phyloP scores from a whole-genome alignment of 2,329 filamentous ascomycete genomes.

The Stagonosporopsis cucurbitacearum region DNA sequence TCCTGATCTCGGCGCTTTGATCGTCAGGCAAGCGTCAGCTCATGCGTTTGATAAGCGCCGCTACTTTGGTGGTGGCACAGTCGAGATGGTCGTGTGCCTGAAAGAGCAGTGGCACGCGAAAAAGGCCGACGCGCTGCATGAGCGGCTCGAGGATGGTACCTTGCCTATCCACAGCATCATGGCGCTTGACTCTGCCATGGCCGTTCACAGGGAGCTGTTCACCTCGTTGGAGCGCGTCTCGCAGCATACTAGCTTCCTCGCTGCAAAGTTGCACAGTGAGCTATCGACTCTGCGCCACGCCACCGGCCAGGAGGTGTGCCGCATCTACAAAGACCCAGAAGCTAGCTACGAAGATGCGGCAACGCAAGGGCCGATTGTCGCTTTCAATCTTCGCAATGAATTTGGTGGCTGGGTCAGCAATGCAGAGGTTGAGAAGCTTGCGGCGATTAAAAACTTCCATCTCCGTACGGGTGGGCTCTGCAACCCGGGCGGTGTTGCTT shows the following conservation, averaged over 20 bases:
- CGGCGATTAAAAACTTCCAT: constrained; percentile 78
- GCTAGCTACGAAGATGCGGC: constrained; percentile 53
- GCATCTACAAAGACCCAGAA: constrained; percentile 63
- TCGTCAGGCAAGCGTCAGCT: constrained; percentile 76
- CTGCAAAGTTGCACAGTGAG: constrained; percentile 63
- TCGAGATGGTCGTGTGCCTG: constrained; percentile 83
- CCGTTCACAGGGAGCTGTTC: constrained; percentile 72
- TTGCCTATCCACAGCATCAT: constrained; percentile 89
- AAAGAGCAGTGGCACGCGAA: constrained; percentile 82
- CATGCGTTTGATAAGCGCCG: constrained; percentile 68
- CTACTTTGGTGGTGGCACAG: constrained; percentile 95
- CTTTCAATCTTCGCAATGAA: constrained; percentile 80
- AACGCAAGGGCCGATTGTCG: constrained; percentile 74
- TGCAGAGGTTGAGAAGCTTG: constrained; percentile 85
- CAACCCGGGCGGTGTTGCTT: constrained; percentile 86
- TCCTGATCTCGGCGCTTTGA: constrained; percentile 84
- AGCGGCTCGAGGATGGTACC: constrained; percentile 88
- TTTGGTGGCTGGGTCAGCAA: constrained; percentile 78
- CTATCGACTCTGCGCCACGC: constrained; percentile 69
- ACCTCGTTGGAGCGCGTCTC: constrained; percentile 73
- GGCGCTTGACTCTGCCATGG: constrained; percentile 77
- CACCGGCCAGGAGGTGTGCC: constrained; percentile 71
- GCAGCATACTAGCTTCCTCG: constrained; percentile 72
- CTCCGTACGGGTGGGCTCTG: constrained; percentile 88
- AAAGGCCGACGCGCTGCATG: constrained; percentile 76